Evolutionary conservation across 331 rosid species (phyloP).

Genomic region (Ulmus americana): DNA sequence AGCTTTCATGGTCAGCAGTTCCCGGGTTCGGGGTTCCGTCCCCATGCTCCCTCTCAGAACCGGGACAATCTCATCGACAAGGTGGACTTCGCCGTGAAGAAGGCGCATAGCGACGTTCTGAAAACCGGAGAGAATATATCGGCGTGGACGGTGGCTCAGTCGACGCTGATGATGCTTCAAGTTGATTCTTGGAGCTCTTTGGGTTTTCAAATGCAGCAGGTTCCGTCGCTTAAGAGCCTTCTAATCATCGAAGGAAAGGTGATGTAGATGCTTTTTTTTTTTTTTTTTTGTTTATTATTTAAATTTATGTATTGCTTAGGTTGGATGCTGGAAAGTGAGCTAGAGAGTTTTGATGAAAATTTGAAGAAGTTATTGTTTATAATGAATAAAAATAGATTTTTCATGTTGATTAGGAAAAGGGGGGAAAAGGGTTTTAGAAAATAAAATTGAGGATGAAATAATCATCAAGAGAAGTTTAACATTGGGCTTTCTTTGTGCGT

Average conservation of each 20-base stretch:
- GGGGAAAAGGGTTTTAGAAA: no score
- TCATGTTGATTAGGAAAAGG: no score
- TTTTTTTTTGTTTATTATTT: not conserved
- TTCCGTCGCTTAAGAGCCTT: constrained; percentile 58
- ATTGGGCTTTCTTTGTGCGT: no score
- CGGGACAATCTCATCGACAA: constrained; percentile 20
- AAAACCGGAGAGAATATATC: constrained; percentile 50
- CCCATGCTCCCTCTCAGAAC: constrained; percentile 15
- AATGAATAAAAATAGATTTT: no score
- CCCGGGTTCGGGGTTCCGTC: constrained; percentile 15
- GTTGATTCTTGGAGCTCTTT: constrained; percentile 58
- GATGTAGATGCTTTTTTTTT: not conserved
- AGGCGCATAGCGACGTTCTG: constrained; percentile 40
- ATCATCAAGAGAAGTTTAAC: no score
- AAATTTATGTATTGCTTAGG: no score
- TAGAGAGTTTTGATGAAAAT: no score
- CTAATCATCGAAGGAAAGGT: constrained; percentile 74
- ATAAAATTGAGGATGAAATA: no score
- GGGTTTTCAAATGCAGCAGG: constrained; percentile 70
- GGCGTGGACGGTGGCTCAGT: constrained; percentile 69
- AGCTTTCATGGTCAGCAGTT: constrained; percentile 15
- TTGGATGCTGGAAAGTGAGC: no score
- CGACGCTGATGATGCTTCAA: constrained; percentile 44
- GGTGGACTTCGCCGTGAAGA: constrained; percentile 39
- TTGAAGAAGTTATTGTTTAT: no score